A percentile compares a stretch with the other conserved stretches of the same genome.
phyloP scores from a whole-genome alignment of 495 filamentous ascomycete species.

The Penicillium samsonianum region DNA sequence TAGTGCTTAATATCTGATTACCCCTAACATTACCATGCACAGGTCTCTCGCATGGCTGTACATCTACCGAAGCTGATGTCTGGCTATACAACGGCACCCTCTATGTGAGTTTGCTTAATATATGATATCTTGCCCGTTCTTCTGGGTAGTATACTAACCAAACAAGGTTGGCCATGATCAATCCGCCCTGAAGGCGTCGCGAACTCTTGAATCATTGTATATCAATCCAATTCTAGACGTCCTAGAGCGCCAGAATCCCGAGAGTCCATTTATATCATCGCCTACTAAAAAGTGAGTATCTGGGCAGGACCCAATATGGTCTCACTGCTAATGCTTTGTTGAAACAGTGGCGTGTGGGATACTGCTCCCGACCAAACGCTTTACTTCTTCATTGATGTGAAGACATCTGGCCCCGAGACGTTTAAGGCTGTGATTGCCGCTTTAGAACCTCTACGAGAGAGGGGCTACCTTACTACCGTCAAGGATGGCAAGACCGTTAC shows the following conservation, averaged over 20 bases:
- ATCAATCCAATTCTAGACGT: slow-evolving; percentile 57
- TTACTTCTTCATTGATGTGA: slow-evolving; percentile 72
- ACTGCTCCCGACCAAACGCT: slow-evolving; percentile 60
- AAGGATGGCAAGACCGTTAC: slow-evolving; percentile 50
- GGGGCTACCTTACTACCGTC: slow-evolving; percentile 60
- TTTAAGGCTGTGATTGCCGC: slow-evolving; percentile 59
- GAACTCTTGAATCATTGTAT: slow-evolving; percentile 58
- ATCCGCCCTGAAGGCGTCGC: slow-evolving; percentile 48
- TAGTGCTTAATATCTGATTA: neutral
- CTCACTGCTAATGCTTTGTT: slow-evolving; percentile 1
- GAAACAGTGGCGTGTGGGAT: slow-evolving; percentile 46
- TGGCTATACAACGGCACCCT: slow-evolving; percentile 75
- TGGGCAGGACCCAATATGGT: neutral
- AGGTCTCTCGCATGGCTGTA: slow-evolving; percentile 61
- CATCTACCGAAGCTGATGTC: slow-evolving; percentile 81
- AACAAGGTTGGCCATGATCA: slow-evolving; percentile 56
- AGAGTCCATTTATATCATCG: slow-evolving; percentile 36
- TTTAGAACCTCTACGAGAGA: slow-evolving; percentile 63
- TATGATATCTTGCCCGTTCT: neutral
- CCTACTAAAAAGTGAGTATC: slow-evolving; percentile 43
- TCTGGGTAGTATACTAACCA: slow-evolving; percentile 1
- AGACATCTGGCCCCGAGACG: slow-evolving; percentile 54
- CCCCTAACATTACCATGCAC: neutral
- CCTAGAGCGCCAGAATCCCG: slow-evolving; percentile 51
- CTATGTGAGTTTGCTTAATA: slow-evolving; percentile 38